Evolutionary conservation across 495 filamentous ascomycete genomes (phyloP), one percentile per base, ranked within the genome.

Genomic region (Penicillium parvum): DNA sequence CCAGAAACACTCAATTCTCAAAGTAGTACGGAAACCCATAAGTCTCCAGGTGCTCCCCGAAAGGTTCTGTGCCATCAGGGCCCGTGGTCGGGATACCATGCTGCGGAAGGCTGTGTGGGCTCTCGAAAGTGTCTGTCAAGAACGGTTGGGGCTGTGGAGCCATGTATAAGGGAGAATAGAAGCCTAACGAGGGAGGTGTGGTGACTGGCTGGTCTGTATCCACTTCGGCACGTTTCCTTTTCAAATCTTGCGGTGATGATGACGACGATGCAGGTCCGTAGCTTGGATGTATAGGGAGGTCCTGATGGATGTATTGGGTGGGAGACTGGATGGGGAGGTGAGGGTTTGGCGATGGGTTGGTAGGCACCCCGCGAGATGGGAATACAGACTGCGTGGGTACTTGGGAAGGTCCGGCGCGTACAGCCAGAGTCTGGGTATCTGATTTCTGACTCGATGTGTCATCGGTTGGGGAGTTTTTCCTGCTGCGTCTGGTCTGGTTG

Each of bases 21-120:
- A 62, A 69, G 48, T 64, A 65, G 27, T 63, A 69, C 2, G 63
- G 60, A 8, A 62, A 52, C 7, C 41, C 32, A 38, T 52, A 60
- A 5, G 42, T 42, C 7, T 53, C 50, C 32, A 65, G 46, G 15
- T 37, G 22, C 35, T 49, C 57, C 3, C 37, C 37, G 17, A 45
- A 53, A 21, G 26, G 26, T 12, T 49, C 55, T 3, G 39, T 16
- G 0, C 22, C 40, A 0, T 55, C 40, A 3, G 47, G 46, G 3
- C 43, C 50, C 7, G 55, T 43, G 3, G 44, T 25, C 33, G 47
- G 9, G 48, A 48, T 25, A 2, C 20, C 15, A 42, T 32, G 29
- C 7, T 41, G 21, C 32, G 29, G 38, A n/a, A 43, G 29, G 9
- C 40, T 26, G 17, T 57, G 49, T 15, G 52, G 21, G 10, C 50